Evolutionary conservation across 2,329 filamentous ascomycete genomes (phyloP), one percentile per base, ranked within the genome.

Genomic region (Diplodia sapinea): DNA sequence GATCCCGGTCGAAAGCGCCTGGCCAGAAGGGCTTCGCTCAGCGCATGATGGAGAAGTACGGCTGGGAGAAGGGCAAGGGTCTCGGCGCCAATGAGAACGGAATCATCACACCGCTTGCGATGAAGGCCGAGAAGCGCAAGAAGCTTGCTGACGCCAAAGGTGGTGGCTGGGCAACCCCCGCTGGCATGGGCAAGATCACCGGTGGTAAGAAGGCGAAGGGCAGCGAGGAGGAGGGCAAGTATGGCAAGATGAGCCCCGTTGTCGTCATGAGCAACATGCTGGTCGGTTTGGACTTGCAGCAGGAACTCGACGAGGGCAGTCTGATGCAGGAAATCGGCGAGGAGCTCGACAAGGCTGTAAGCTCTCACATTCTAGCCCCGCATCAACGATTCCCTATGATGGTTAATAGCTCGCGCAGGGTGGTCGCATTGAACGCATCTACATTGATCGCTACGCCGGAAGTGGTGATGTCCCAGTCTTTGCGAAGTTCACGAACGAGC

Each of bases 281-380:
- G 1, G 89, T 95, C 70, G 91, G 90, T 6, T 89, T 98, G 83
- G 86, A 97, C 75, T 81, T 97, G 54, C 86, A 90, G 68, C 84
- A 83, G n/a, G 94, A 97, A 78, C 87, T 97, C 59, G 81, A 84
- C 13, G 80, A 82, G 20, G 85, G 87, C 40, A 85, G 85, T 65
- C 81, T 99, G 62, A 89, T 94, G 72, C 94, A 98, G 80, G 94
- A 97, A 77, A 97, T 99, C 78, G 95, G 95, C 7, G 92, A 97
- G 74, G 92, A 96, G 76, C 97, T 96, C 78, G 89, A 89, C 61
- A 88, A 92, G 71, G 93, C 94, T 84, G 87, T 89, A 75, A 71
- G 75, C 70, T n/a, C 4, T 33, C 23, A 43, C 5, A 17, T 20
- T 66, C 31, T 38, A 23, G 17, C 33, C 63, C 68, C 70, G 67